Evolutionary conservation across 139 green algal genomes (phyloP).

Genomic region (Picochlorum sp.): DNA sequence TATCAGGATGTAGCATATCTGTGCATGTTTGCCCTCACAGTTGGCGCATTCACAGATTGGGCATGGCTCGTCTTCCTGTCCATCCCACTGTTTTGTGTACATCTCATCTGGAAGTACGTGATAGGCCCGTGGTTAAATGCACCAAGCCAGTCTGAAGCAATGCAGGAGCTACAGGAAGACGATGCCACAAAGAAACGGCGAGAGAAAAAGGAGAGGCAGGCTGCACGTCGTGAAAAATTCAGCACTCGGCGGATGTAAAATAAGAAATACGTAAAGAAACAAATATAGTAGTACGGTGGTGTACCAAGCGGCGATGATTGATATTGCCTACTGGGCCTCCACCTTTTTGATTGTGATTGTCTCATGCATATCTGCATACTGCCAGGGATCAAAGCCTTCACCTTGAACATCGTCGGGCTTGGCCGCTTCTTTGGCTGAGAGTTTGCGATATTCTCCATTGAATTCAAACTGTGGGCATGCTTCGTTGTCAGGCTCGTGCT

Average conservation of each 20-base stretch:
- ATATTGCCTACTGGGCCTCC: slow-evolving; percentile 1
- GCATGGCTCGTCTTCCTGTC: slow-evolving; percentile 41
- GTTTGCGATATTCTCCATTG: slow-evolving; percentile 37
- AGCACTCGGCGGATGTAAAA: background rate
- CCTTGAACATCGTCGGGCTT: slow-evolving; percentile 40
- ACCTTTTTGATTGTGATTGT: slow-evolving; percentile 24
- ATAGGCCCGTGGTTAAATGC: slow-evolving; percentile 27
- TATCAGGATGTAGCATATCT: slow-evolving; percentile 69
- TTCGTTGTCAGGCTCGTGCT: slow-evolving; percentile 42
- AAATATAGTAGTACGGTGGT: no score
- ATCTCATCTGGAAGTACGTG: slow-evolving; percentile 14
- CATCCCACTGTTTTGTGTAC: slow-evolving; percentile 25
- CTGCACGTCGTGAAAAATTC: slow-evolving; percentile 22
- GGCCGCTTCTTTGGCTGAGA: slow-evolving; percentile 1
- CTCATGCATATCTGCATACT: slow-evolving; percentile 53
- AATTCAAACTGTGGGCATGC: slow-evolving; percentile 58
- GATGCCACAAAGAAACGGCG: slow-evolving; percentile 24
- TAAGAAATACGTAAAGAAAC: background rate
- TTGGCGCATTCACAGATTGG: slow-evolving; percentile 30
- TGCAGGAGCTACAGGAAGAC: slow-evolving; percentile 5
- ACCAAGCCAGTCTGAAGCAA: background rate
- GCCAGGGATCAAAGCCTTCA: slow-evolving; percentile 62
- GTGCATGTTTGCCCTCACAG: slow-evolving; percentile 44
- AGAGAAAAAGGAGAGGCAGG: slow-evolving; percentile 44
- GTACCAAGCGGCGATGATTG: background rate